Conservation (phyloP, 257 asterid genomes). For the Apocynum venetum region DNA sequence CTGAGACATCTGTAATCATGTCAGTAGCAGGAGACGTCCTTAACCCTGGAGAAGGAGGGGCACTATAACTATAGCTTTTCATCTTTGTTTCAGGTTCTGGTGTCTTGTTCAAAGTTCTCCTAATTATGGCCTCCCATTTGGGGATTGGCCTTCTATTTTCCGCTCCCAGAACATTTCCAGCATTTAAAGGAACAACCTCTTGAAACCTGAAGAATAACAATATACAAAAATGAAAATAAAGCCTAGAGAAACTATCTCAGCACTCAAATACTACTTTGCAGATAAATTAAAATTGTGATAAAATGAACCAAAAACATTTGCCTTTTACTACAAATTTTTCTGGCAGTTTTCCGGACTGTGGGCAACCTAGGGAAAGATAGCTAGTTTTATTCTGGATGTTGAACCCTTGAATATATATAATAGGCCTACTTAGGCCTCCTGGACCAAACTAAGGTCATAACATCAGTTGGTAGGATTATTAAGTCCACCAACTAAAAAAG, state of each 20-base stretch:
- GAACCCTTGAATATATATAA: not conserved
- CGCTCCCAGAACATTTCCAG: constrained; percentile 90
- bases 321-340: not conserved
- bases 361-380: not conserved
- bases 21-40: constrained; percentile 80
- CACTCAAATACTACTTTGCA: not conserved
- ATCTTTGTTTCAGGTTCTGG: constrained; percentile 43
- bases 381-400: not conserved
- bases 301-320: not conserved
- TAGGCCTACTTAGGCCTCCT: not conserved
- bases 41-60: constrained; percentile 82
- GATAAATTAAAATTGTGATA: not conserved
- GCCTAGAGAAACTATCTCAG: not conserved
- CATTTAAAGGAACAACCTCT: constrained; percentile 90
- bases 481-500: not conserved
- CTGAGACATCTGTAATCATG: constrained; percentile 49
- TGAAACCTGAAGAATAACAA: constrained; percentile 56
- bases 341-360: not conserved
- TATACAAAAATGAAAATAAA: not conserved
- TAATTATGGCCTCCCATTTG: constrained; percentile 81
- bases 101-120: constrained; percentile 60
- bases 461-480: not conserved
- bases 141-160: constrained; percentile 71
- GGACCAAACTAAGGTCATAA: not conserved
- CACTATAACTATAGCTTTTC: constrained; percentile 82